Percentiles rank a stretch among this genome's conserved stretches.
Conservation (phyloP, 2,329 filamentous ascomycete species). For the Penicillium psychrosexuale region DNA sequence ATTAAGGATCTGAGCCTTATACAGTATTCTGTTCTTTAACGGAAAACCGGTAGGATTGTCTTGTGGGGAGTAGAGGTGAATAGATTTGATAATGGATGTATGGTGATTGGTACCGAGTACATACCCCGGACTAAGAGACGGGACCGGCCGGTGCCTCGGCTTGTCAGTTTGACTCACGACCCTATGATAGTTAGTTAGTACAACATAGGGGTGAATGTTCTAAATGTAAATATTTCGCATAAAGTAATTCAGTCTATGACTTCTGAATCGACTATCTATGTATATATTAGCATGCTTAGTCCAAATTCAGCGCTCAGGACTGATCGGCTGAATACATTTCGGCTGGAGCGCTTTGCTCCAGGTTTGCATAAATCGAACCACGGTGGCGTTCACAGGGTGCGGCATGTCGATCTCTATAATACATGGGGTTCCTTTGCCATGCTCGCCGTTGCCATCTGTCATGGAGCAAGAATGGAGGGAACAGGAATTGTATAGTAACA, state of each 20-base stretch:
- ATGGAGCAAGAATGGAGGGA: background rate
- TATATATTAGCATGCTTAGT: background rate
- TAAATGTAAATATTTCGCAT: background rate
- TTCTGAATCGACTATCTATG: background rate
- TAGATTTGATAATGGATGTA: background rate
- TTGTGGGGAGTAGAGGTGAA: background rate
- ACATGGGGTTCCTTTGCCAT: background rate
- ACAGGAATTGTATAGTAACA: background rate
- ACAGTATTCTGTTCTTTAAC: background rate
- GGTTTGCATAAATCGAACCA: background rate
- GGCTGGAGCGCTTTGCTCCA: background rate
- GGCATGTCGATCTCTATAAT: background rate
- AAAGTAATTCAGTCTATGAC: background rate
- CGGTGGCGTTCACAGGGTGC: background rate
- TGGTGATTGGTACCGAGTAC: background rate
- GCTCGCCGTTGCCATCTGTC: background rate
- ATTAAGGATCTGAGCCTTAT: background rate
- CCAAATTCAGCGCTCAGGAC: background rate
- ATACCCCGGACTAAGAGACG: constrained; percentile 7
- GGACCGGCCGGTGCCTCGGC: constrained; percentile 19
- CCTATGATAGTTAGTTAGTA: background rate
- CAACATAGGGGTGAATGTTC: background rate
- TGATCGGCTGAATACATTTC: background rate
- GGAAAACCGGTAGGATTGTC: background rate
- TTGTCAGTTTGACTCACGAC: background rate